Evolutionary conservation across 1,284 basidiomycete species (phyloP), one percentile per base, ranked within the genome.

Genomic region (Wolfiporia cocos): DNA sequence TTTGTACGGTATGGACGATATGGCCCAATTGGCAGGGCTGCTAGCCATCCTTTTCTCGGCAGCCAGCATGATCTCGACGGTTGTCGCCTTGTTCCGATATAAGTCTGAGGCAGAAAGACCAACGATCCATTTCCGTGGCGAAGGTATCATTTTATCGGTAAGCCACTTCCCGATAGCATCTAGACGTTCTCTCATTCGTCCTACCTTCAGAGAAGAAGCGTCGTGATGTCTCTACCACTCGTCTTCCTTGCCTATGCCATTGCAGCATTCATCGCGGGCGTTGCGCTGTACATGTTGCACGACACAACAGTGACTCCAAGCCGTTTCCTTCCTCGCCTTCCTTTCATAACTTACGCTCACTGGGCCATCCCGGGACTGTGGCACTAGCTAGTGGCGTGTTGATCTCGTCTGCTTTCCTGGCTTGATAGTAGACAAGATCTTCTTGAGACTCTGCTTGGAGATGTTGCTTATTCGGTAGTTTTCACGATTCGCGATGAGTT

Each of bases 211-310:
- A 70, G 71, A 41, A 69, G 78, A 26, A 77, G 76, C 43, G 62
- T 86, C 23, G 60, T 84, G 26, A 67, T 83, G 46, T 83, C 85
- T 0, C 70, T 87, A n/a, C 85, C 86, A 0, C 65, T 84, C 10
- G 81, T 86, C 15, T 79, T 86, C 53, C 64, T 87, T 29, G 73
- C 75, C 0, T 87, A 84, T 58, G 74, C 81, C 0, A 69, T 86
- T 41, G 67, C 77, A 2, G 80, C 73, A 0, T 82, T 88, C 61
- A 61, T 85, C 36, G 68, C 73, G 0, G 84, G 73, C 0, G 67
- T 87, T 32, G 71, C 78, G 0, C 51, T 86, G 20, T 87, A 85
- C 56, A 76, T 78, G 0, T 76, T 84, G 59, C 65, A 76, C 2
- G 80, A 74, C 0, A 58, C 65, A 3, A 65, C 67, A 0, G 43